Percentiles rank a stretch among this genome's conserved stretches.
These are phyloP conservation scores for Actinomortierella wolfii DNA, from an alignment of 371 early-diverging fungal genomes.

Conservation along the genomic window DNA sequence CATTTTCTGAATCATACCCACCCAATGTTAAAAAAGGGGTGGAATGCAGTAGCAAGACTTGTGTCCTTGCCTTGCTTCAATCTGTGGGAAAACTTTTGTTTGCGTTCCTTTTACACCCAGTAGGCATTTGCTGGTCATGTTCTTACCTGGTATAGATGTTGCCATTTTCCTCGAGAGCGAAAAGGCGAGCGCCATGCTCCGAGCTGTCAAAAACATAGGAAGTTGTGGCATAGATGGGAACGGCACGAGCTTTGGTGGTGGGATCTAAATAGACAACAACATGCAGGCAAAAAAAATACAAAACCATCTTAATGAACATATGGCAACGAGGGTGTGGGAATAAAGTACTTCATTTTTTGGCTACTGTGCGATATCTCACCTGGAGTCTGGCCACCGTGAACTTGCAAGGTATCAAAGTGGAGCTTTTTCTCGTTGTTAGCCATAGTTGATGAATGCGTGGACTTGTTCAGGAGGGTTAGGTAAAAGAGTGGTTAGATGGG, in stretches of 20 bases:
- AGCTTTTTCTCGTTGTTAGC: slow-evolving; percentile 30
- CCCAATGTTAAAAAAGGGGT: not conserved
- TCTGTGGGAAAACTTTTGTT: no score
- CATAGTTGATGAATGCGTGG: slow-evolving; percentile 22
- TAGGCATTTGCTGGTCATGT: no score
- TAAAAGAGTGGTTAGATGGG: no score
- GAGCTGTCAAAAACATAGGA: slow-evolving; percentile 79
- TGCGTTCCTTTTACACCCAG: no score
- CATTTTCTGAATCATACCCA: no score
- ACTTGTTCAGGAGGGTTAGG: no score
- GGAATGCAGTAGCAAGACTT: no score
- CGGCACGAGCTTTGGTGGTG: slow-evolving; percentile 81
- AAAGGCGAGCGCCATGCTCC: slow-evolving; percentile 80
- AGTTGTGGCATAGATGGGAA: slow-evolving; percentile 87
- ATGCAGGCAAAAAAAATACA: no score
- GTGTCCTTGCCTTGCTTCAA: no score
- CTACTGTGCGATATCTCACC: slow-evolving; percentile 25
- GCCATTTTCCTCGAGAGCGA: slow-evolving; percentile 68
- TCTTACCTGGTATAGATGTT: slow-evolving; percentile 84
- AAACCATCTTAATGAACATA: no score
- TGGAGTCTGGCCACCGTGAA: slow-evolving; percentile 84
- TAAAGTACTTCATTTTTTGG: no score
- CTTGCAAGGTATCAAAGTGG: slow-evolving; percentile 86
- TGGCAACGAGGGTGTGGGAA: no score
- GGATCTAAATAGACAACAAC: slow-evolving; percentile 46